Percentiles rank a stretch among this genome's conserved stretches.
Conservation (phyloP, 2,329 filamentous ascomycete genomes). For the Geosmithia flava region DNA sequence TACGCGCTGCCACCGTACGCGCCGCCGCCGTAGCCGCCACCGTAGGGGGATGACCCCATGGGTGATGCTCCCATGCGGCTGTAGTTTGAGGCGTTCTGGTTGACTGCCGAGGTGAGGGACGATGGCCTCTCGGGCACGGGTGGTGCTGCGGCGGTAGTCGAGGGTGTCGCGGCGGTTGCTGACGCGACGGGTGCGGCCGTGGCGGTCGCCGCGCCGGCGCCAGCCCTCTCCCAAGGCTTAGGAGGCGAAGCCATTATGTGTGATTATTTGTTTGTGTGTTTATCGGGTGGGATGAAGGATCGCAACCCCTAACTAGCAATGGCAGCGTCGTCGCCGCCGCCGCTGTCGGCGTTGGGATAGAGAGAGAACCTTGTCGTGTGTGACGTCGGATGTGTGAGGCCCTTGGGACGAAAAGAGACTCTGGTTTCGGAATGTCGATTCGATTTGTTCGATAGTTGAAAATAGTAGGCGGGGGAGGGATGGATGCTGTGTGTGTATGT, state of each 20-base stretch:
- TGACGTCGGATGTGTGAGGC: no score
- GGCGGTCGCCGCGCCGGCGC: constrained; percentile 28
- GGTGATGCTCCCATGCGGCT: constrained; percentile 35
- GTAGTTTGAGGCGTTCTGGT: constrained; percentile 79
- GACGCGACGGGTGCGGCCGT: constrained; percentile 23
- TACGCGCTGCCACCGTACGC: constrained; percentile 24
- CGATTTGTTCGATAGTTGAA: no score
- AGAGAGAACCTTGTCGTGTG: background rate
- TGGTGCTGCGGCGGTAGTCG: constrained; percentile 34
- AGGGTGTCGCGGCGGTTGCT: constrained; percentile 25
- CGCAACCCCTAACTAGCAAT: no score
- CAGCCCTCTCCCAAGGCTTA: constrained; percentile 90
- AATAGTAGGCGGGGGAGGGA: no score
- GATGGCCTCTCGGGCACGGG: constrained; percentile 71
- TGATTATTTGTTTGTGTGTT: background rate
- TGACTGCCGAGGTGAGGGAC: constrained; percentile 66
- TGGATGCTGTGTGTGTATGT: background rate
- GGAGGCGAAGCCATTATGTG: constrained; percentile 64
- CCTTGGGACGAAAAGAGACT: no score
- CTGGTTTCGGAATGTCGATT: no score
- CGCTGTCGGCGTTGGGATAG: background rate
- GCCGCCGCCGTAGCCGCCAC: constrained; percentile 30
- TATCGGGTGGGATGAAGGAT: background rate
- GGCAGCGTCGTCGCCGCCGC: background rate
- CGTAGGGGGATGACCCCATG: constrained; percentile 39